phyloP scores from a whole-genome alignment of 805 yeast genomes.

The Osmozyma mogii region DNA sequence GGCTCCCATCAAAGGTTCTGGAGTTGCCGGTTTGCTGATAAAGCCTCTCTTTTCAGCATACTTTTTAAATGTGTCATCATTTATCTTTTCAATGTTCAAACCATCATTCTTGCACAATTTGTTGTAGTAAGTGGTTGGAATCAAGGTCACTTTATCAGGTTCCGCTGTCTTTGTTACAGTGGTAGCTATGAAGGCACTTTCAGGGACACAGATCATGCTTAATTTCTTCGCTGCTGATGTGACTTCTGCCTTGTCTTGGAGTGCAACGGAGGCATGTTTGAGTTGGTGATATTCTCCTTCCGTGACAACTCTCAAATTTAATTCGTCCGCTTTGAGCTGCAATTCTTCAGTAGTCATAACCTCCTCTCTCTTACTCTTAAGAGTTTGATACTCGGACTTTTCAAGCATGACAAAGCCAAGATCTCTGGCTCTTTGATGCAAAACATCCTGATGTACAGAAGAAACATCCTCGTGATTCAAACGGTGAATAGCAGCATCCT shows the following conservation, averaged over 20 bases:
- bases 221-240: constrained; percentile 32
- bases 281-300: constrained; percentile 19
- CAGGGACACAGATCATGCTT: constrained; percentile 51
- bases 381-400: constrained; percentile 9
- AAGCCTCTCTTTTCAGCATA: constrained; percentile 47
- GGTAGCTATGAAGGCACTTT: constrained; percentile 53
- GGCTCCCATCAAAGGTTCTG: constrained; percentile 3
- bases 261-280: constrained; percentile 11
- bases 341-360: constrained; percentile 14
- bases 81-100: constrained; percentile 36
- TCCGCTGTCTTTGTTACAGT: constrained; percentile 51
- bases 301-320: constrained; percentile 32
- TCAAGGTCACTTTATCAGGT: constrained; percentile 46
- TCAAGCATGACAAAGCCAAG: constrained; percentile 10
- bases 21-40: constrained; percentile 8
- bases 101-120: constrained; percentile 42
- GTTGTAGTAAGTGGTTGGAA: constrained; percentile 59
- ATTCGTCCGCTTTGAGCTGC: constrained; percentile 28
- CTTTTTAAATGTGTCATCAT: constrained; percentile 36
- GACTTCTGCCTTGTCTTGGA: constrained; percentile 18
- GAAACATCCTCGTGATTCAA: constrained; percentile 7
- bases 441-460: constrained; percentile 3
- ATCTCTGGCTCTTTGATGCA: constrained; percentile 11
- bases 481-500: constrained; percentile 21
- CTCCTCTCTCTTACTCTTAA: constrained; percentile 9